Evolutionary conservation across 208 protist genomes (phyloP), one percentile per base, ranked within the genome.

Genomic region (Crithidia expoeki): DNA sequence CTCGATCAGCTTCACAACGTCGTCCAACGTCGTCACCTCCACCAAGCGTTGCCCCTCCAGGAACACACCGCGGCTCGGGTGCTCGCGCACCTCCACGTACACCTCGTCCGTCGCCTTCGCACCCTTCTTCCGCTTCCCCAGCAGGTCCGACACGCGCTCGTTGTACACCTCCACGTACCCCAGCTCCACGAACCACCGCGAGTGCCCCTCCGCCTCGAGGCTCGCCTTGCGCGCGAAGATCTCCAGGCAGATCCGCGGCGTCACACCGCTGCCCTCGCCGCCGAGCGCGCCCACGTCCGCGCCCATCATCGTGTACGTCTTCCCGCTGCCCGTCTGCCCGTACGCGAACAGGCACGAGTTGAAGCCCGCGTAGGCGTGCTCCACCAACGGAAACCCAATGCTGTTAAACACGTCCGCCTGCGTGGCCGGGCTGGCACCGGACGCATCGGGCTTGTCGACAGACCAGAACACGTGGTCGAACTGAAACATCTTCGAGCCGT

Each of bases 301-400:
- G 11, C 96, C 95, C 53, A 94, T 80, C 85, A 98, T 97, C 16
- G 96, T 97, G 86, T 98, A 95, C n/a, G 94, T 98, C 72, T 98
- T 98, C 47, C 96, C 96, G 60, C 90, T 92, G 44, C 86, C 85
- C 10, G 93, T 98, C 62, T 96, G 88, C 30, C 94, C 94, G 76
- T 97, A 98, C n/a, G 93, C 92, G 68, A 97, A 96, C 72, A 98
- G 80, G 70, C 92, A 93, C 4, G 80, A 77, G 75, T 94, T 88
- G 79, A 84, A 94, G 17, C 88, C 88, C 49, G 64, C 67, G 62
- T 90, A 88, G 11, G 82, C 81, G 56, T 86, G 68, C 47, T 74
- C 25, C 51, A 94, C 72, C 21, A 90, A 60, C 32, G 84, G 88
- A 33, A 32, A 27, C 16, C 86, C 89, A 51, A 91, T 92, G 34